A percentile compares a stretch with the other conserved stretches of the same genome.
Evolutionary conservation across 441 rosid genomes (phyloP).

Genomic region (Pelargonium fulgidum): DNA sequence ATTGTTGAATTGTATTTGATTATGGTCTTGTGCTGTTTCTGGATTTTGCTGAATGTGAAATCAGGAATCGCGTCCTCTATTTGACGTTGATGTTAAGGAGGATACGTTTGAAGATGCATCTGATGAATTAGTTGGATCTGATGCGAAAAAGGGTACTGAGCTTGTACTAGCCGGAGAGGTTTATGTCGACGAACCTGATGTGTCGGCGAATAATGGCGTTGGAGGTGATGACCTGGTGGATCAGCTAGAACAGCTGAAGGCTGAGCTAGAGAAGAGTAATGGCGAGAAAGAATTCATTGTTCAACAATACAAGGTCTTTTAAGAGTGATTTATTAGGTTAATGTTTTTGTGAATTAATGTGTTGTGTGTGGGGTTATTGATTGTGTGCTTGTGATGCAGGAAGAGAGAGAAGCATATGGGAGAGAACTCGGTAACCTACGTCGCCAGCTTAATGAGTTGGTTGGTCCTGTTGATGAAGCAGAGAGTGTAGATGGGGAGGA

Average conservation of each 20-base stretch:
- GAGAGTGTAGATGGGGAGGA: constrained; percentile 18
- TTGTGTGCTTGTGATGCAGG: constrained; percentile 33
- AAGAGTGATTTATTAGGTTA: neutral
- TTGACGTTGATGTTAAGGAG: constrained; percentile 38
- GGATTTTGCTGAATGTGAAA: neutral
- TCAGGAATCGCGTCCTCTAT: neutral
- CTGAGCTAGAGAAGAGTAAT: constrained; percentile 31
- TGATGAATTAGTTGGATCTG: constrained; percentile 48
- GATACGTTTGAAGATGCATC: constrained; percentile 90
- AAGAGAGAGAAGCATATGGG: constrained; percentile 39
- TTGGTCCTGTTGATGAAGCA: constrained; percentile 6
- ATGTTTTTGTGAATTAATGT: constrained; percentile 12
- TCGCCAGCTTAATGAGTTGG: constrained; percentile 32
- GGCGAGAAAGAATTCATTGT: constrained; percentile 36
- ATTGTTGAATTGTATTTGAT: neutral
- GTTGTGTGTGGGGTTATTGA: constrained; percentile 11
- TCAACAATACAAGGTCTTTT: constrained; percentile 39
- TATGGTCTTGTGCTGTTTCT: neutral
- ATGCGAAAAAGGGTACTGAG: constrained; percentile 22
- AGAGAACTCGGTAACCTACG: constrained; percentile 39
- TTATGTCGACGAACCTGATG: constrained; percentile 17
- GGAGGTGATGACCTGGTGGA: constrained; percentile 13
- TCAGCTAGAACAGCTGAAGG: constrained; percentile 29
- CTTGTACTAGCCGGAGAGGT: constrained; percentile 14
- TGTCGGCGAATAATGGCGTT: constrained; percentile 24